These are phyloP conservation scores for Rhytidhysteron rufulum DNA, from an alignment of 2,329 filamentous ascomycete species.

Conservation along the genomic window DNA sequence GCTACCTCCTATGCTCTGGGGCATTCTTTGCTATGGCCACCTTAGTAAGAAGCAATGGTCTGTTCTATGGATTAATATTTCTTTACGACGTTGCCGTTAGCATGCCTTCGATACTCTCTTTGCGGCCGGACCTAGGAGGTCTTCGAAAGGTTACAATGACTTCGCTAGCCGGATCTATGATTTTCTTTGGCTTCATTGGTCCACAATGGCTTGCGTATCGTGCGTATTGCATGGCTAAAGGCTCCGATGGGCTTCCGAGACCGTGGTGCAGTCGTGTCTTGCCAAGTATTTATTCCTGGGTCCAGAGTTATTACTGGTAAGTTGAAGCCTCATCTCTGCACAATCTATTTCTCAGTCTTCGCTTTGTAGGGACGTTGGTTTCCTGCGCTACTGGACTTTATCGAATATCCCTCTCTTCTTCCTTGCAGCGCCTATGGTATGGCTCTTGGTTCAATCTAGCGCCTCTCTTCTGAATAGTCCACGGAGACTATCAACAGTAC, in stretches of 20 bases:
- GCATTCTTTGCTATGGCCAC: slow-evolving; percentile 68
- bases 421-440: slow-evolving; percentile 74
- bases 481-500: slow-evolving; percentile 29
- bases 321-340: slow-evolving; percentile 20
- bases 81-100: slow-evolving; percentile 44
- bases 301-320: slow-evolving; percentile 88
- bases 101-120: slow-evolving; percentile 36
- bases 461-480: slow-evolving; percentile 39
- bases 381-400: slow-evolving; percentile 84
- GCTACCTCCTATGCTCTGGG: slow-evolving; percentile 60
- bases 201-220: slow-evolving; percentile 75
- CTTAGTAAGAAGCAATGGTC: slow-evolving; percentile 76
- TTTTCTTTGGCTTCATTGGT: slow-evolving; percentile 63
- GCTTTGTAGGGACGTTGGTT: slow-evolving; percentile 72
- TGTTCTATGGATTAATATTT: slow-evolving; percentile 77
- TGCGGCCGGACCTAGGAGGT: slow-evolving; percentile 30
- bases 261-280: slow-evolving; percentile 72
- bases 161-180: slow-evolving; percentile 62
- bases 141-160: slow-evolving; percentile 56
- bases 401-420: slow-evolving; percentile 85
- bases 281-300: slow-evolving; percentile 88
- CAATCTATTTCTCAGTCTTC: slow-evolving; percentile 6
- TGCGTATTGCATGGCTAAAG: slow-evolving; percentile 49
- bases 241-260: slow-evolving; percentile 27
- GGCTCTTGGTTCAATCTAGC: slow-evolving; percentile 60